Percentiles rank a stretch among this genome's conserved stretches.
Evolutionary conservation across 768 basidiomycete species (phyloP).

Genomic region (Trametes elegans): DNA sequence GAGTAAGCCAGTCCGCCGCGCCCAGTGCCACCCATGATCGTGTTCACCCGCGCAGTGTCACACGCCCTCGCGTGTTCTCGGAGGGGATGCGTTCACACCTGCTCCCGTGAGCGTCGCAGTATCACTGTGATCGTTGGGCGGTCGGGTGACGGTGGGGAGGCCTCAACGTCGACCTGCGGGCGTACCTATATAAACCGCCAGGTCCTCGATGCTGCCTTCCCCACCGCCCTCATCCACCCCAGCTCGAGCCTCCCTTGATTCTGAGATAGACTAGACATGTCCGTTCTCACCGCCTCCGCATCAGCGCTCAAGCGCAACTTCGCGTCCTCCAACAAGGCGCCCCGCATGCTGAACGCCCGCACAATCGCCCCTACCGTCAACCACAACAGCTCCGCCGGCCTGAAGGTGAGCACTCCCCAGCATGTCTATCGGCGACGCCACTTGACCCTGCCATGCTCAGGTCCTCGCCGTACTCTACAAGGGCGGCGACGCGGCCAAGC

Average conservation of each 20-base stretch:
- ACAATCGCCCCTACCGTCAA: slow-evolving; percentile 15
- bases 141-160: too few species aligned
- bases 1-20: not conserved
- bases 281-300: slow-evolving; percentile 13
- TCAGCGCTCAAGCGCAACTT: slow-evolving; percentile 17
- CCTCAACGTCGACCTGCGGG: too few species aligned
- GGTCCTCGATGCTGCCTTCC: not conserved
- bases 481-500: slow-evolving; percentile 60
- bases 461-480: slow-evolving; percentile 74
- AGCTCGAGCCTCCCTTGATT: too few species aligned
- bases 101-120: too few species aligned
- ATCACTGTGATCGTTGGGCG: too few species aligned
- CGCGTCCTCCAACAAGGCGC: slow-evolving; percentile 3
- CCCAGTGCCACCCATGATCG: too few species aligned
- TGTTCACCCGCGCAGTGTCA: not conserved
- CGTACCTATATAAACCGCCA: too few species aligned
- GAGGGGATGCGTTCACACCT: not conserved
- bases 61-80: not conserved
- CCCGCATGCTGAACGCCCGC: slow-evolving; percentile 15
- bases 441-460: slow-evolving; percentile 24
- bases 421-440: too few species aligned
- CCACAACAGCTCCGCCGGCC: slow-evolving; percentile 6
- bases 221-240: not conserved
- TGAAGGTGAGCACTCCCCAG: slow-evolving; percentile 7
- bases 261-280: slow-evolving; percentile 8